Conservation (phyloP, 257 asterid species). For the Mentha longifolia region DNA sequence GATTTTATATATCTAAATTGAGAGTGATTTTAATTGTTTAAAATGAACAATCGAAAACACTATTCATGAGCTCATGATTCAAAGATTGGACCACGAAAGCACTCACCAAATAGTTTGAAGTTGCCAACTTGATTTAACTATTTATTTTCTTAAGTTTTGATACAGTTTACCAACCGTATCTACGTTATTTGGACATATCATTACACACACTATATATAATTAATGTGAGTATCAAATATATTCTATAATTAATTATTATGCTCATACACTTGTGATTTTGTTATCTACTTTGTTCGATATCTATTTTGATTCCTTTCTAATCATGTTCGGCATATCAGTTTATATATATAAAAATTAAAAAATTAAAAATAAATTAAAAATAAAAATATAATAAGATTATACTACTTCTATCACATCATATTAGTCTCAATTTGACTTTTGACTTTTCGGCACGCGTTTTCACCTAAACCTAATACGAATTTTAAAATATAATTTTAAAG, state of each 20-base stretch:
- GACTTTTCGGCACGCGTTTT: too few species aligned
- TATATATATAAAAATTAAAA: too few species aligned
- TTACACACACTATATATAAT: not conserved
- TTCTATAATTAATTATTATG: not conserved
- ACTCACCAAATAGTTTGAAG: conserved; percentile 26
- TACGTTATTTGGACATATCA: conserved; percentile 19
- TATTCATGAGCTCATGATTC: not conserved
- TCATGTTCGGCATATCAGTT: not conserved
- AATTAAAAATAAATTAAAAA: too few species aligned
- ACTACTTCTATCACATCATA: too few species aligned
- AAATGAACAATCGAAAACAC: not conserved
- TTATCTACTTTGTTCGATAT: not conserved
- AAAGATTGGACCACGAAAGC: conserved; percentile 36
- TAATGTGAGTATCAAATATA: not conserved
- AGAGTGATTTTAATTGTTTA: not conserved
- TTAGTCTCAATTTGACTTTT: too few species aligned
- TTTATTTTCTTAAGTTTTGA: not conserved
- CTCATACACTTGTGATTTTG: not conserved
- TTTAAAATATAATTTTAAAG: too few species aligned
- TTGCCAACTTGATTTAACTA: conserved; percentile 10
- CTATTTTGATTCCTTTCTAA: not conserved
- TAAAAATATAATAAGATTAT: too few species aligned
- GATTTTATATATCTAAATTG: not conserved
- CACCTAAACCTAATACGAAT: too few species aligned
- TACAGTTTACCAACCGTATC: conserved; percentile 10